Percentiles rank a stretch among this genome's conserved stretches.
phyloP scores from a whole-genome alignment of 2,329 filamentous ascomycete genomes.

The Exophiala mesophila region DNA sequence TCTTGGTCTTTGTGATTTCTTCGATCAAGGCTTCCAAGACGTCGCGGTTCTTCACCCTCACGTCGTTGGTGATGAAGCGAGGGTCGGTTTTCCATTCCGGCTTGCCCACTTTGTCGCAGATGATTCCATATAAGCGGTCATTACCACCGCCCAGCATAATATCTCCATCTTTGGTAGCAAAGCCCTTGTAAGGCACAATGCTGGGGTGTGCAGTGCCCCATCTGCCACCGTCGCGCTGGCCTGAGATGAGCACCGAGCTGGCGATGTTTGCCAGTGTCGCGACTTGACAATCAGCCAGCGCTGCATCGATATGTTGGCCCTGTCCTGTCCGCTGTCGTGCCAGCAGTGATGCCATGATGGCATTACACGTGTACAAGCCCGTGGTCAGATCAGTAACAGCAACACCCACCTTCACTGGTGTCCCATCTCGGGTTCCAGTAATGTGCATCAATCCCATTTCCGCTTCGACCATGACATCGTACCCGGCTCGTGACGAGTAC shows the following conservation, averaged over 20 bases:
- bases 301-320: constrained; percentile 89
- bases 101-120: constrained; percentile 54
- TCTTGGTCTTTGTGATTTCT: constrained; percentile 65
- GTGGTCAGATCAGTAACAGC: constrained; percentile 96
- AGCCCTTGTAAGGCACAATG: constrained; percentile 92
- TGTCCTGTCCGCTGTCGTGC: constrained; percentile 58
- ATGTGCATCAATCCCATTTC: constrained; percentile 99
- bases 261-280: constrained; percentile 94
- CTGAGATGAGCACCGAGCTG: constrained; percentile 83
- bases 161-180: constrained; percentile 59
- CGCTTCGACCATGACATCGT: constrained; percentile 99
- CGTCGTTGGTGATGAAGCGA: constrained; percentile 55
- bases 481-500: constrained; percentile 79
- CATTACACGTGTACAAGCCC: constrained; percentile 89
- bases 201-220: constrained; percentile 99
- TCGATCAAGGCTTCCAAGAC: constrained; percentile 78
- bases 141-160: constrained; percentile 62
- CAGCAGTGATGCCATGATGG: constrained; percentile 90
- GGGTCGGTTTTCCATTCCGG: constrained; percentile 55
- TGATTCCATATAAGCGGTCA: constrained; percentile 56
- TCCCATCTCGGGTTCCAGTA: constrained; percentile 78
- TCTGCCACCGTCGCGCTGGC: constrained; percentile 77
- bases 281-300: constrained; percentile 89
- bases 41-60: constrained; percentile 62
- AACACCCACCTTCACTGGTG: constrained; percentile 94